These are phyloP conservation scores for Atalantia buxifolia DNA, from an alignment of 345 rosid species.

Conservation along the genomic window DNA sequence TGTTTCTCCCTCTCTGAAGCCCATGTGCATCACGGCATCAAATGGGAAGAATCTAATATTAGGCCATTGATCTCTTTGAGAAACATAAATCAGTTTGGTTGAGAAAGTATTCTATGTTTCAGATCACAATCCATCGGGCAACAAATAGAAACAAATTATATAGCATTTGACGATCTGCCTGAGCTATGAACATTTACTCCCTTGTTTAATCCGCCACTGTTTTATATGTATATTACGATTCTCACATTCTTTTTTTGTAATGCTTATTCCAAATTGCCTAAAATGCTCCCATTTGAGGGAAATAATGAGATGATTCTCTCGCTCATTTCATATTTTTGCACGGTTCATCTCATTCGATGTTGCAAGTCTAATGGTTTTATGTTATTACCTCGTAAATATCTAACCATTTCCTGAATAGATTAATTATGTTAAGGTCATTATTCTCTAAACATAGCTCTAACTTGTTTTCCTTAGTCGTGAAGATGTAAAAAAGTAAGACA, in stretches of 20 bases:
- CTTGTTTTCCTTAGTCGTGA: not conserved
- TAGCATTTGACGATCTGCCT: not conserved
- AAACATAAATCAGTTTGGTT: not conserved
- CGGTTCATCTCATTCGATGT: not conserved
- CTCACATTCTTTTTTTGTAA: not conserved
- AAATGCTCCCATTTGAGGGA: not conserved
- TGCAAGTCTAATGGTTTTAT: not conserved
- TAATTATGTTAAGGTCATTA: not conserved
- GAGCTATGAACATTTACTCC: not conserved
- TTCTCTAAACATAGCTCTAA: not conserved
- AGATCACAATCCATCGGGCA: not conserved
- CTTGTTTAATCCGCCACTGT: not conserved
- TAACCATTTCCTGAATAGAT: not conserved
- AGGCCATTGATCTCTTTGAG: conserved; percentile 8
- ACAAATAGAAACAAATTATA: not conserved
- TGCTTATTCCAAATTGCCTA: not conserved
- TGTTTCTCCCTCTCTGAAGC: not conserved
- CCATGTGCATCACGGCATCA: not conserved
- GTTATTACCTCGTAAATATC: not conserved
- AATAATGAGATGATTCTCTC: not conserved
- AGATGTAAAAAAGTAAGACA: not conserved
- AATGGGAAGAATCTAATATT: not conserved
- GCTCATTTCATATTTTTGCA: too few species aligned
- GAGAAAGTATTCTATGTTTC: not conserved
- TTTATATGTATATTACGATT: not conserved